Base-by-base conservation (phyloP, 768 basidiomycete genomes). In the Russula vinacea region DNA sequence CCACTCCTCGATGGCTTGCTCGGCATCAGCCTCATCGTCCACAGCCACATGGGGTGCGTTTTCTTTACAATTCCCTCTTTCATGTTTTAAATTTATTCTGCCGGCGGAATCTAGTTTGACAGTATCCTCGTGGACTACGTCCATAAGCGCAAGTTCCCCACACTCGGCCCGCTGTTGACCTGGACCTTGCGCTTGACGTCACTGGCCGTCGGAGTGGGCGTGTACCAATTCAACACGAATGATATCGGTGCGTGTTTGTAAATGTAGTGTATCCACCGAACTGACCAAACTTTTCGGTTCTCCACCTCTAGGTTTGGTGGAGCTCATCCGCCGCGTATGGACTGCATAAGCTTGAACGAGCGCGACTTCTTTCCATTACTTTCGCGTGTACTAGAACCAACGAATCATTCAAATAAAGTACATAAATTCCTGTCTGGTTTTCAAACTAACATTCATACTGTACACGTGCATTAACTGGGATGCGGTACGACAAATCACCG, bases 151-250 rank as follows among this genome's bases (percentile, higher is more conserved):
- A 98, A 99, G 77, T 97, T 90, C 81, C 92, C 94, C n/a, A 68
- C 86, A 49, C 57, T 94, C 63, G 95, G 92, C 13, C 84, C 79
- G 1, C 59, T 87, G 52, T 70, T 75, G 14, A 84, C 79, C n/a
- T 98, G 96, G 96, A 74, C 79, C 8, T 79, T 98, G 60, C 83
- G 94, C 53, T 75, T 83, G 7, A 78, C 86, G 6, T 98, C 97
- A 33, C 84, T 87, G 42, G 92, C 86, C 24, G 85, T 90, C 5
- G 81, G 94, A 57, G 85, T 93, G 51, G 96, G 97, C 19, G 83
- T 98, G 7, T 99, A 97, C 78, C 90, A 97, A 75, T 98, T 98
- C 81, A 98, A 98, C 79, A 98, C 97, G 49, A 94, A 96, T 73
- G 96, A 99, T 73, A 87, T 99, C 67, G 95, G 97, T 97, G 70